These are phyloP conservation scores for Leccinum fallax DNA, from an alignment of 1,284 basidiomycete genomes.

Conservation along the genomic window DNA sequence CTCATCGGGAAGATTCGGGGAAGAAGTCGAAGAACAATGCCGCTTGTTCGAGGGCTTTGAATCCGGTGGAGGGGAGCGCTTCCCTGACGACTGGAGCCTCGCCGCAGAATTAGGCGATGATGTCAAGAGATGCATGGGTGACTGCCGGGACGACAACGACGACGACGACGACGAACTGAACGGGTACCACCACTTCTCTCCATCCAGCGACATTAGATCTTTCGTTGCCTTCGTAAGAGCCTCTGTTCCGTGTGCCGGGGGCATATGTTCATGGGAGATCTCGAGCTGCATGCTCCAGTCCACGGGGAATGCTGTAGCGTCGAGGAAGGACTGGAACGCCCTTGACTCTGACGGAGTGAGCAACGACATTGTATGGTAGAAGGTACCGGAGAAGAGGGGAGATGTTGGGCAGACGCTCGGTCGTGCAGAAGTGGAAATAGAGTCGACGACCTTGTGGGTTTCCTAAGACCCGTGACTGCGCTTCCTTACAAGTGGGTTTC, in stretches of 20 bases:
- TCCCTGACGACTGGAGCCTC: conserved; percentile 18
- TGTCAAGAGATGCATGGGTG: conserved; percentile 26
- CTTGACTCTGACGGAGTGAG: conserved; percentile 52
- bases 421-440: conserved; percentile 1
- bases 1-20: conserved; percentile 19
- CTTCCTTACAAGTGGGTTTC: conserved; percentile 27
- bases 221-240: conserved; percentile 72
- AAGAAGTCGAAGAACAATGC: conserved; percentile 17
- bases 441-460: conserved; percentile 21
- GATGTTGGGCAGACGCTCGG: not conserved
- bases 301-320: conserved; percentile 41
- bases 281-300: conserved; percentile 42
- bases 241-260: conserved; percentile 48
- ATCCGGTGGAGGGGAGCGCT: conserved; percentile 35
- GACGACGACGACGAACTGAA: conserved; percentile 19
- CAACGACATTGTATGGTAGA: conserved; percentile 39
- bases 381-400: not conserved
- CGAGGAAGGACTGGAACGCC: conserved; percentile 56
- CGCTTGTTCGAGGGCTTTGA: conserved; percentile 40
- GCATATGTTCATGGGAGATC: conserved; percentile 39
- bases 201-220: conserved; percentile 41
- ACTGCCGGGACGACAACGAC: conserved; percentile 31
- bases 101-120: conserved; percentile 15
- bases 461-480: conserved; percentile 33
- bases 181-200: conserved; percentile 32